Evolutionary conservation across 2,329 filamentous ascomycete genomes (phyloP), one percentile per base, ranked within the genome.

Genomic region (Colletotrichum echinochloae): DNA sequence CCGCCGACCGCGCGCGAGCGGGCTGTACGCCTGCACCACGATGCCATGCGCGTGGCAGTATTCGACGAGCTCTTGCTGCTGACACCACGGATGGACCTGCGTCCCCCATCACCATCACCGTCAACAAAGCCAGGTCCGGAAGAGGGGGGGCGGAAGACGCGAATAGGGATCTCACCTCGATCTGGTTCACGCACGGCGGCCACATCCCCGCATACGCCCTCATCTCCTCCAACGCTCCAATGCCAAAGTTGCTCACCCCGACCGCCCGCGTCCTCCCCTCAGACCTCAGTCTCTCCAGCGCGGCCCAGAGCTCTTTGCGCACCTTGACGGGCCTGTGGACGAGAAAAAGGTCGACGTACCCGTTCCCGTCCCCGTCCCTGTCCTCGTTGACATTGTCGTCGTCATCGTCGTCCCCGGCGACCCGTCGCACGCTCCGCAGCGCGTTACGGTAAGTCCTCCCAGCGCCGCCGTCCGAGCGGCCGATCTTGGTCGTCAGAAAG

Each of bases 11-110:
- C 77, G 76, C 1, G 75, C 79, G 44, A 83, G 76, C 0, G 82
- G 81, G 23, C 81, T 81, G 60, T 82, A 83, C 8, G 82, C 81
- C 72, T 82, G 75, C n/a, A 83, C 57, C 30, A 79, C 59, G 83
- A 96, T 95, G 78, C 90, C 91, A 79, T 95, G 85, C 81, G 94
- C 90, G 86, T 93, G 92, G 88, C 94, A 96, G 76, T 81, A 84
- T 18, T 75, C 70, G 16, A 81, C 80, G 2, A 82, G 77, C 2
- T 81, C 76, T 26, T 76, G 74, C 66, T 83, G 82, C 78, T 93
- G 91, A 74, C 86, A 88, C 90, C 90, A 93, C 0, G 91, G 91
- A 77, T 94, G 91, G 30, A 93, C 85, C 90, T 92, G 66, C 56
- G 86, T 87, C n/a, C 88, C 84, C n/a, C 33, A 14, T 6, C 49